Evolutionary conservation across 108 stramenopile genomes (phyloP).

Genomic region (Discostella pseudostelligera): DNA sequence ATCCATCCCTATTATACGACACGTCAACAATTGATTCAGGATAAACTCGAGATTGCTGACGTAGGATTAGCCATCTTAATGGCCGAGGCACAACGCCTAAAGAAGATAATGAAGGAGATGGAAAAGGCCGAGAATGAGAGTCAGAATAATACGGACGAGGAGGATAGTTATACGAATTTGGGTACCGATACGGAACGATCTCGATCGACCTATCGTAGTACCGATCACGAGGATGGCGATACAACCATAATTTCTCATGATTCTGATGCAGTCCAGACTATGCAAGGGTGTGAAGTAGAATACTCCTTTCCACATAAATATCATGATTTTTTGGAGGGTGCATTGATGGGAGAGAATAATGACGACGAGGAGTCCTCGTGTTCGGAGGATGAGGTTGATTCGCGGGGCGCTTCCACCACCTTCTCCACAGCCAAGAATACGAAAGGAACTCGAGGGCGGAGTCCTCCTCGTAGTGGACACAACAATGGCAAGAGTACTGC

Average conservation of each 20-base stretch:
- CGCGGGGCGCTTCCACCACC: not conserved
- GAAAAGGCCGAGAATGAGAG: conserved; percentile 2
- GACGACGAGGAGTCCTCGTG: conserved; percentile 18
- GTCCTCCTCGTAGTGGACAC: conserved; percentile 41
- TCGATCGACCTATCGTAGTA: not conserved
- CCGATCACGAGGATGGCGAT: not conserved
- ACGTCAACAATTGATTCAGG: conserved; percentile 26
- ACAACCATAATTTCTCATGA: not conserved
- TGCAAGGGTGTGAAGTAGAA: conserved; percentile 30
- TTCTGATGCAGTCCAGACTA: not conserved
- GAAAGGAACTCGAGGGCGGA: conserved; percentile 16
- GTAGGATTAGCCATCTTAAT: conserved; percentile 69
- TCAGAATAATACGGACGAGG: conserved; percentile 3
- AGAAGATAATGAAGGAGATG: conserved; percentile 24
- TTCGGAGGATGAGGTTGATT: not conserved
- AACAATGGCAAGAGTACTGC: conserved; percentile 49
- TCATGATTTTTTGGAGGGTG: conserved; percentile 29
- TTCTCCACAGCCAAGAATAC: not conserved
- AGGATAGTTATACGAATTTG: not conserved
- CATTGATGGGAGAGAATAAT: conserved; percentile 11
- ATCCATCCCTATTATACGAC: not conserved
- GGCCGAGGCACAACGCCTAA: conserved; percentile 64
- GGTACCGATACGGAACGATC: conserved; percentile 1
- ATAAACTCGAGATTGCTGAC: conserved; percentile 64
- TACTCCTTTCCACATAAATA: conserved; percentile 33